Evolutionary conservation across 495 filamentous ascomycete species (phyloP).

Genomic region (Penicillium atrosanguineum): DNA sequence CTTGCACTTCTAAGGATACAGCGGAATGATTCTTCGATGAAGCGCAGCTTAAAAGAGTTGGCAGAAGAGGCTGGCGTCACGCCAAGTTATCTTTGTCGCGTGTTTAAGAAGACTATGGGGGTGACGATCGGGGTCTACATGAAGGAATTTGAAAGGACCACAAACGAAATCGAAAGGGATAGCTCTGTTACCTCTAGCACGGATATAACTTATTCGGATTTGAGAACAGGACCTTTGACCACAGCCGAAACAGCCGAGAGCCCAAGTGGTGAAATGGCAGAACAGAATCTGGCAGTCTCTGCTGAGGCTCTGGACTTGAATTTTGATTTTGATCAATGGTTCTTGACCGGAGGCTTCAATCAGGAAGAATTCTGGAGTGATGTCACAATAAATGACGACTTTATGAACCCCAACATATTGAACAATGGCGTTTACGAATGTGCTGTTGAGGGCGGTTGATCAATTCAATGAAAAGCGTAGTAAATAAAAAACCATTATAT

Average conservation of each 20-base stretch:
- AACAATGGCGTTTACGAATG: too few species aligned
- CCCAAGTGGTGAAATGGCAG: background rate
- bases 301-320: background rate
- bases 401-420: too few species aligned
- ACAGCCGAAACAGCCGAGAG: background rate
- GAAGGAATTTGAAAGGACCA: background rate
- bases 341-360: background rate
- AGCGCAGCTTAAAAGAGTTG: background rate
- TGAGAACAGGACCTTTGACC: background rate
- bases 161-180: background rate
- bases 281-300: background rate
- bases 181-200: background rate
- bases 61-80: background rate
- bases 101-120: background rate
- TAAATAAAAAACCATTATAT: too few species aligned
- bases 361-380: background rate
- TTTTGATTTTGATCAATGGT: background rate
- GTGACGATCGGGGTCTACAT: background rate
- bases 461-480: too few species aligned
- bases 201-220: background rate
- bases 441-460: too few species aligned
- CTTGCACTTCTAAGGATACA: too few species aligned
- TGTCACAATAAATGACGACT: too few species aligned
- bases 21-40: too few species aligned
- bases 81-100: slow-evolving; percentile 1